Conservation (phyloP, 208 protist genomes). For the Leishmania lainsoni region DNA sequence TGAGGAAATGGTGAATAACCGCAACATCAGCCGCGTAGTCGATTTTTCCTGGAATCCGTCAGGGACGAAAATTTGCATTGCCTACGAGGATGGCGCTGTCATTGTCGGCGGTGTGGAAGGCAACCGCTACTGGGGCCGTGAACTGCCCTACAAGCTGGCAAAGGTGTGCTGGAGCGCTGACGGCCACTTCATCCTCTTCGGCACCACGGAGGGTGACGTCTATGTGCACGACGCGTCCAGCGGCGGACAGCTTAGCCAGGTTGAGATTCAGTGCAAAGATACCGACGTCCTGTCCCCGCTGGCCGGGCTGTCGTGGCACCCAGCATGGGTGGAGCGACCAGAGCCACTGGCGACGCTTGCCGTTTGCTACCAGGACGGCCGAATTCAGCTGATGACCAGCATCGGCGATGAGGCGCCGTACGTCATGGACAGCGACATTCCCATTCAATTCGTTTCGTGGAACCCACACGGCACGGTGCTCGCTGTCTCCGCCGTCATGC, state of each 20-base stretch:
- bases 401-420: slow-evolving; percentile 86
- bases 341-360: slow-evolving; percentile 82
- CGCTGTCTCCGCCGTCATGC: slow-evolving; percentile 80
- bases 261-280: slow-evolving; percentile 63
- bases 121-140: slow-evolving; percentile 95
- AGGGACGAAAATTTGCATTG: slow-evolving; percentile 96
- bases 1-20: slow-evolving; percentile 99
- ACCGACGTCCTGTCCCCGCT: slow-evolving; percentile 29
- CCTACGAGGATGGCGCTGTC: slow-evolving; percentile 96
- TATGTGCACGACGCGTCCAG: slow-evolving; percentile 86
- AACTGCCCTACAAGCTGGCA: slow-evolving; percentile 85
- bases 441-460: slow-evolving; percentile 84
- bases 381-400: slow-evolving; percentile 93
- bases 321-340: slow-evolving; percentile 86
- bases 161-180: slow-evolving; percentile 96
- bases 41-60: slow-evolving; percentile 94
- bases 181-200: slow-evolving; percentile 91
- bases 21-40: slow-evolving; percentile 93
- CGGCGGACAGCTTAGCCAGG: slow-evolving; percentile 79
- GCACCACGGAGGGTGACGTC: slow-evolving; percentile 86
- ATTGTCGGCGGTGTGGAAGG: slow-evolving; percentile 97
- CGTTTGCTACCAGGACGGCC: slow-evolving; percentile 89
- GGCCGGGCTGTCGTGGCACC: slow-evolving; percentile 80
- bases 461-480: slow-evolving; percentile 94
- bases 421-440: slow-evolving; percentile 92